Conservation (phyloP, 2,329 filamentous ascomycete genomes). For the Fusarium cicatricum region DNA sequence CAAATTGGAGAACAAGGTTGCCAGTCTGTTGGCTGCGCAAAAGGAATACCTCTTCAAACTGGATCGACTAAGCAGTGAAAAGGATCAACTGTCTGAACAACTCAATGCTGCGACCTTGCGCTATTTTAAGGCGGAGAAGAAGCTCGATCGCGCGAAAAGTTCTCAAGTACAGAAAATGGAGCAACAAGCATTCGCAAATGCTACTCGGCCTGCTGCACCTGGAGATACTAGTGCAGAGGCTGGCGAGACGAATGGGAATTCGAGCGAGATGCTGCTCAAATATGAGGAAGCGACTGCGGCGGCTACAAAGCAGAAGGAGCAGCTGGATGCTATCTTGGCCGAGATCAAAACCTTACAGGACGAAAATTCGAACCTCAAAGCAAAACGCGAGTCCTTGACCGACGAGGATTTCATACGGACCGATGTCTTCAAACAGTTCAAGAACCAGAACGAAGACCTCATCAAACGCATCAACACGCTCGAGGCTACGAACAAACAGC, state of each 20-base stretch:
- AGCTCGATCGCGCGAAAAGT: constrained; percentile 88
- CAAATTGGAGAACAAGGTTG: constrained; percentile 78
- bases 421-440: constrained; percentile 92
- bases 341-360: constrained; percentile 80
- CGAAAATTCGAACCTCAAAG: constrained; percentile 78
- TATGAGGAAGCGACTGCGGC: constrained; percentile 81
- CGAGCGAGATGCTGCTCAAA: constrained; percentile 75
- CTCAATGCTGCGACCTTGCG: constrained; percentile 88
- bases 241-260: constrained; percentile 62
- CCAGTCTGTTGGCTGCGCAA: constrained; percentile 78
- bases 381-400: constrained; percentile 73
- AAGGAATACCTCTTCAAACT: constrained; percentile 82
- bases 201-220: constrained; percentile 56
- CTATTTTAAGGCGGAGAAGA: constrained; percentile 96
- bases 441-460: constrained; percentile 88
- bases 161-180: constrained; percentile 91
- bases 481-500: constrained; percentile 84
- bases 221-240: constrained; percentile 58
- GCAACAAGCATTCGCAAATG: constrained; percentile 81
- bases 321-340: constrained; percentile 78
- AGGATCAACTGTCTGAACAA: constrained; percentile 84
- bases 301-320: constrained; percentile 85
- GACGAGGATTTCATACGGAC: constrained; percentile 96
- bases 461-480: constrained; percentile 92
- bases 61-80: constrained; percentile 78